Evolutionary conservation across 768 basidiomycete species (phyloP), one percentile per base, ranked within the genome.

Genomic region (Rhizopogon vesiculosus): DNA sequence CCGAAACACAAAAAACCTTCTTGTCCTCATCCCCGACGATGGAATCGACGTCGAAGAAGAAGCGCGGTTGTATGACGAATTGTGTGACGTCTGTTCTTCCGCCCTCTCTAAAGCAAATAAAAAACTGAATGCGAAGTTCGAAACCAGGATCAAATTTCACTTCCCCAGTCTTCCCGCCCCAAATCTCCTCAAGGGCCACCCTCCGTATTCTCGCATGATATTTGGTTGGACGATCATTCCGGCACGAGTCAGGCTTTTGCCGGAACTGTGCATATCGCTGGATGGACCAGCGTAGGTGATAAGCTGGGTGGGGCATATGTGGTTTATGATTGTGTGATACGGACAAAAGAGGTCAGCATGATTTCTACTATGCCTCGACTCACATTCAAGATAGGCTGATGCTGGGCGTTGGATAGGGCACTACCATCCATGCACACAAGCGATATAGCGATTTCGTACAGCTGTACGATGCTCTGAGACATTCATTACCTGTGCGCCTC

Each of bases 221-320:
- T 89, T 25, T 89, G 83, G 78, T 74, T 89, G 7, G 81, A 76
- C 0, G 86, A 89, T 58, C 82, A 82, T 55, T 75, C 74, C 0
- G 82, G 82, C 0, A 74, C 77, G 53, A 80, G 78, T 46, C 64
- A 66, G 0, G 74, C 79, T 1, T 89, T 90, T 61, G 81, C 88
- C 3, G 77, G 81, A 50, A 80, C 83, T 63, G 86, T 89, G 3
- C 74, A 74, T 48, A 84, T 89, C 18, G 74, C 73, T 9, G 88
- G 87, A 0, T 89, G 87, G 87, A 85, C 82, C 16, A 83, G 76
- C 58, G 87, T 90, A 7, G 87, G 87, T 1, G 87, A 88, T 61
- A 76, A 75, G 41, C 74, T 75, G 0, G 80, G 80, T n/a, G 78
- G 79, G 0, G 86, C 84, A 0, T 89, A 89, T 63, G 73, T 87